phyloP scores from a whole-genome alignment of 768 basidiomycete genomes.

The Chalciporus pseudorubinellus region DNA sequence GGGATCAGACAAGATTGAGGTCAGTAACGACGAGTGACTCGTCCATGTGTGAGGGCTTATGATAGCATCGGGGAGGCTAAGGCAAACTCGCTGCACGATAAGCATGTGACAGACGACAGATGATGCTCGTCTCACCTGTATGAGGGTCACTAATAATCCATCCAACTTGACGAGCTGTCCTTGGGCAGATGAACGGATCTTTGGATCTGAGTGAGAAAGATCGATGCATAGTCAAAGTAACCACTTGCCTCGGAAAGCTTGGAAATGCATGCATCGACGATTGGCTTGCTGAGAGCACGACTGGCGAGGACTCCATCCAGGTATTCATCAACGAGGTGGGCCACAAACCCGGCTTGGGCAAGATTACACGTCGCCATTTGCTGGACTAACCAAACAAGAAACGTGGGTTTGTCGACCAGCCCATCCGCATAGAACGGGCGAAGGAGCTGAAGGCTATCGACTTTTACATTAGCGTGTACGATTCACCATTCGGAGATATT shows the following conservation, averaged over 20 bases:
- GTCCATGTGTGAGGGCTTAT: constrained; percentile 72
- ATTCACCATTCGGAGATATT: constrained; percentile 5
- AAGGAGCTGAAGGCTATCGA: constrained; percentile 60
- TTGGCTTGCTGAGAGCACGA: constrained; percentile 66
- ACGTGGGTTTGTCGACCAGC: constrained; percentile 73
- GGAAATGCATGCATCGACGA: constrained; percentile 66
- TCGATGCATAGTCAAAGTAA: not conserved
- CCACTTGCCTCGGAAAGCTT: constrained; percentile 62
- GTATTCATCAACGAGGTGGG: constrained; percentile 77
- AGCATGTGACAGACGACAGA: not conserved
- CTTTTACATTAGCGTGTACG: not conserved
- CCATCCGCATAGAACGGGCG: constrained; percentile 79
- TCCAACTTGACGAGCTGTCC: constrained; percentile 56
- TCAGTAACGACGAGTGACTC: constrained; percentile 41
- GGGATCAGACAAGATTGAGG: constrained; percentile 41
- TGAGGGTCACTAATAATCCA: constrained; percentile 48
- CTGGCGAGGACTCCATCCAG: constrained; percentile 63
- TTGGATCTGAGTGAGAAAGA: constrained; percentile 5
- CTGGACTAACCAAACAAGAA: constrained; percentile 76
- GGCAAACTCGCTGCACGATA: constrained; percentile 54
- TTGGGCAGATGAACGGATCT: constrained; percentile 59
- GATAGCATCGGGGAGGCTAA: constrained; percentile 72
- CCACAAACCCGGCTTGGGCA: constrained; percentile 76
- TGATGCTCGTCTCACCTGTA: constrained; percentile 51
- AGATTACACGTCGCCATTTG: constrained; percentile 77